Evolutionary conservation across 1,284 basidiomycete species (phyloP).

Genomic region (Ganoderma multipileum): DNA sequence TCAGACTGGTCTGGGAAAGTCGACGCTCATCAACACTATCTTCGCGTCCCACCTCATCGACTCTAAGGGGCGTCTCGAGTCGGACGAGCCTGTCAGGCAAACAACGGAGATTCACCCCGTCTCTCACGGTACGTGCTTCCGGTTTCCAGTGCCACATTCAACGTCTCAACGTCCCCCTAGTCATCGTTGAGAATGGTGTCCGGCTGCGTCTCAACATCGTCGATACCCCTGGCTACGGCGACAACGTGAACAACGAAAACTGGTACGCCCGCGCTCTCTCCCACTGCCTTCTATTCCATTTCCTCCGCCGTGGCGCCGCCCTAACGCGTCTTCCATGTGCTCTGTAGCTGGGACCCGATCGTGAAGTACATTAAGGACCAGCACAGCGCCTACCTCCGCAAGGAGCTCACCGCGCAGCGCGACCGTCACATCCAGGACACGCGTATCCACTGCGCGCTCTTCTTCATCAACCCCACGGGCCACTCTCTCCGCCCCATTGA

Average conservation of each 20-base stretch:
- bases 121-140: conserved; percentile 80
- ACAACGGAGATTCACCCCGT: conserved; percentile 97
- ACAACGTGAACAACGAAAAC: conserved; percentile 99
- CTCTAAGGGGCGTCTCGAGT: conserved; percentile 91
- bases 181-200: conserved; percentile 96
- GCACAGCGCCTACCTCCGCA: conserved; percentile 97
- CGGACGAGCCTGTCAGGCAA: conserved; percentile 89
- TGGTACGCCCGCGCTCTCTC: conserved; percentile 64
- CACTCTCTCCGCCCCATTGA: conserved; percentile 94
- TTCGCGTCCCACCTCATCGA: conserved; percentile 98
- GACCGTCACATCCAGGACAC: conserved; percentile 99
- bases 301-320: conserved; percentile 13
- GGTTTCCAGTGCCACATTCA: neutral
- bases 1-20: conserved; percentile 98
- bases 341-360: conserved; percentile 93
- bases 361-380: conserved; percentile 99
- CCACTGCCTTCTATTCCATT: conserved; percentile 3
- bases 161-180: conserved; percentile 49
- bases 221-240: conserved; percentile 98
- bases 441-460: conserved; percentile 97
- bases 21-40: conserved; percentile 98
- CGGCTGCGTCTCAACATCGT: conserved; percentile 96
- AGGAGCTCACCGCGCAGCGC: conserved; percentile 98
- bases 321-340: conserved; percentile 8
- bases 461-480: conserved; percentile 98